Conservation (phyloP, 768 basidiomycete genomes). For the Termitomyces sp. region DNA sequence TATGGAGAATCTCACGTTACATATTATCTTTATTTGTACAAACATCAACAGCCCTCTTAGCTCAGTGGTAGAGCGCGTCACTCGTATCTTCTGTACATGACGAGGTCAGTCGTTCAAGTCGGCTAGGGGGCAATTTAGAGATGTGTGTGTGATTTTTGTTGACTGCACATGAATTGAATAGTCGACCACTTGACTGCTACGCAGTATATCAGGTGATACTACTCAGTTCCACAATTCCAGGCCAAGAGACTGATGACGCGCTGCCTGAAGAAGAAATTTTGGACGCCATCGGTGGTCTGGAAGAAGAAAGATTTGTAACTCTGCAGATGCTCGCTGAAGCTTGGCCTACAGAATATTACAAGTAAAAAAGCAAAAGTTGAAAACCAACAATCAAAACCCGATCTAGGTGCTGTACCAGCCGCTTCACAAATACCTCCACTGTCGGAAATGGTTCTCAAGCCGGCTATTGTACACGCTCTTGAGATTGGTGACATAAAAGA, state of each 20-base stretch:
- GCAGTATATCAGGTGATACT: too few relatives aligned
- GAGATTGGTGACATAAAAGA: slow-evolving; percentile 15
- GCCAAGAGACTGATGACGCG: too few relatives aligned
- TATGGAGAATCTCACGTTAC: too few relatives aligned
- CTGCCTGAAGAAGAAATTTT: too few relatives aligned
- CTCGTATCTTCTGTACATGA: slow-evolving; percentile 8
- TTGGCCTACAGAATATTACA: slow-evolving; percentile 18
- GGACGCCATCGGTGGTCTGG: slow-evolving; percentile 9
- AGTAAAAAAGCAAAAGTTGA: neutral
- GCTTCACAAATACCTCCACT: slow-evolving; percentile 20
- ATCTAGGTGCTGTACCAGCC: neutral
- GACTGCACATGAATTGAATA: too few relatives aligned
- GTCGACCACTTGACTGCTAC: too few relatives aligned
- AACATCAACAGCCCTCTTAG: slow-evolving; percentile 19
- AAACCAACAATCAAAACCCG: too few relatives aligned
- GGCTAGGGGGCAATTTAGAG: slow-evolving; percentile 1
- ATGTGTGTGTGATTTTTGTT: too few relatives aligned
- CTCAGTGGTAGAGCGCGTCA: slow-evolving; percentile 36
- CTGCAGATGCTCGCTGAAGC: slow-evolving; percentile 20
- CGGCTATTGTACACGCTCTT: slow-evolving; percentile 20
- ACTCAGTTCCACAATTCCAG: too few relatives aligned
- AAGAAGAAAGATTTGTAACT: slow-evolving; percentile 11
- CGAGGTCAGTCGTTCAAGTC: slow-evolving; percentile 8
- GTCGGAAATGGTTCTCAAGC: slow-evolving; percentile 19
- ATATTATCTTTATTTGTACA: fast-evolving